Evolutionary conservation across 441 rosid genomes (phyloP).

Genomic region (Arabidopsis lyrata): DNA sequence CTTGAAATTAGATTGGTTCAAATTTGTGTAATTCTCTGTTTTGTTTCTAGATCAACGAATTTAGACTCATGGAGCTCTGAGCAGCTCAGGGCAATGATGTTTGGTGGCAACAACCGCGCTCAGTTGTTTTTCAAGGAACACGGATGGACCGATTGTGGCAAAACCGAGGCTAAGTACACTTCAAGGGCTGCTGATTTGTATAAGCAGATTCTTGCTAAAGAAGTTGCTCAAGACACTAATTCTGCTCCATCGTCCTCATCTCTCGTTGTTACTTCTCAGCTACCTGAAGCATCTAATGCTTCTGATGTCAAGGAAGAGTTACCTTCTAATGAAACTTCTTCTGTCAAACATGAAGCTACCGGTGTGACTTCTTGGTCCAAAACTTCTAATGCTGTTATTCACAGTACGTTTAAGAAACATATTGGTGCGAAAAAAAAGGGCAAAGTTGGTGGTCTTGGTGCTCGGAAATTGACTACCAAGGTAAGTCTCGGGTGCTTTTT

Average conservation of each 20-base stretch:
- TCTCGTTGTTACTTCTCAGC: constrained; percentile 60
- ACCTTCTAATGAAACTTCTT: constrained; percentile 23
- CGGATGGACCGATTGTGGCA: too few species aligned
- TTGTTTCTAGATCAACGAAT: too few species aligned
- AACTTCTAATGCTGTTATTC: constrained; percentile 53
- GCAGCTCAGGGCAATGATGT: too few species aligned
- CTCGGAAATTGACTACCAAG: constrained; percentile 81
- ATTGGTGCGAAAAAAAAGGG: constrained; percentile 76
- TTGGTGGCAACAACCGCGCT: too few species aligned
- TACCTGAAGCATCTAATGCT: constrained; percentile 62
- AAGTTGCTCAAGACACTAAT: constrained; percentile 69
- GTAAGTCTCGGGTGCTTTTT: constrained; percentile 42
- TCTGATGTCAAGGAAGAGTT: constrained; percentile 54
- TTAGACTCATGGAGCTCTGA: too few species aligned
- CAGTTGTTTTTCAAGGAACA: too few species aligned
- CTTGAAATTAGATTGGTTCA: too few species aligned
- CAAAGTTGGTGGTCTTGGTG: constrained; percentile 91
- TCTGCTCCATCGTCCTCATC: constrained; percentile 54
- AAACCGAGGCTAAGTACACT: too few species aligned
- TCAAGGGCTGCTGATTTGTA: too few species aligned
- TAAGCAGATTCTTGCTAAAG: constrained; percentile 64
- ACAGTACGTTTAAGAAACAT: constrained; percentile 76
- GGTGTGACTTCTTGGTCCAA: constrained; percentile 54
- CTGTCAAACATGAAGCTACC: constrained; percentile 45
- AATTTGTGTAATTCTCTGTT: too few species aligned